Evolutionary conservation across 2,329 filamentous ascomycete genomes (phyloP), one percentile per base, ranked within the genome.

Genomic region (Beauveria brongniartii): DNA sequence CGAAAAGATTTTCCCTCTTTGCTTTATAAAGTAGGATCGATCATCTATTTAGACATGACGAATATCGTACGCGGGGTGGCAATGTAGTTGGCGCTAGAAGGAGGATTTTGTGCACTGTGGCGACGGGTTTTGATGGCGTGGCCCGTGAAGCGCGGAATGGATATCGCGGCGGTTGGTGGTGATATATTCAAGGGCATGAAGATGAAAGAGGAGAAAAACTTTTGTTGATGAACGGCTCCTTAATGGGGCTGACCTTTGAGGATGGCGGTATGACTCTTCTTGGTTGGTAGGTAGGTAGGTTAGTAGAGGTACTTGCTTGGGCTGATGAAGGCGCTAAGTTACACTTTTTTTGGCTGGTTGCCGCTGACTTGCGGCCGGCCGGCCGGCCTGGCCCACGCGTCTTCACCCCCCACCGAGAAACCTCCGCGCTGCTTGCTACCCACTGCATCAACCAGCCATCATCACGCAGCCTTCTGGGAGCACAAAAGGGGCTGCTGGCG

Each of bases 181-280:
- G 4, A 34, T 28, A 28, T 16, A 34, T 16, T 43, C 16, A 16
- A 41, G 37, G 28, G 40, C 30, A 30, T 40, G 16, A 14, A 41
- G 6, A 40, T 18, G 24, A 5, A 34, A 12, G 34, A 34, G 22
- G n/a, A 18, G 20, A 43, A 50, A 26, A 24, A 40, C 12, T 47
- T 24, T 47, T 24, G 8, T 47, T 14, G 18, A 20, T 50, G 46
- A 9, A n/a, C 3, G 20, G 6, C 12, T 24, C 18, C n/a, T 2
- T 9, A 30, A 30, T 30, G 24, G n/a, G 41, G 53, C 10, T 30
- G 7, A 9, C 53, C 18, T 44, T 34, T 22, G 24, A 20, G 40
- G 26, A 26, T 47, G 30, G 44, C 55, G 55, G 55, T 51, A 58
- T 58, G 55, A 58, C 55, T 58, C 55, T 43, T 57, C n/a, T 24